Conservation (phyloP, 1,284 basidiomycete species). For the Ustilago crameri region DNA sequence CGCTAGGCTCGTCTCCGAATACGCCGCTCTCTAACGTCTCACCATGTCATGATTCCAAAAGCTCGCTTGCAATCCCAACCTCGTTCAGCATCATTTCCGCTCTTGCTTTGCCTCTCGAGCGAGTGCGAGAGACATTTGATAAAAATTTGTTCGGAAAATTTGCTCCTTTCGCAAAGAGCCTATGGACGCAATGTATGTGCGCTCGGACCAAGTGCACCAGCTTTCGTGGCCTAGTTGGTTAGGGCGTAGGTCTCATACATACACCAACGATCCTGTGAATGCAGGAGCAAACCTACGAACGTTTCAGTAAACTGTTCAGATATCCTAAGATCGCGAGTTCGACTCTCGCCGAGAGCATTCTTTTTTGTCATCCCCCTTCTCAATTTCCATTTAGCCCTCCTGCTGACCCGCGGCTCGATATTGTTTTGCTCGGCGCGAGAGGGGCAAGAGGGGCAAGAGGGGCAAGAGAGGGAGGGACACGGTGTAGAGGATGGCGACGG, state of each 20-base stretch:
- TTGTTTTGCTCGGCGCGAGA: constrained; percentile 1
- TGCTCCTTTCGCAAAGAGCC: background rate
- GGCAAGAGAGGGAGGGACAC: too few species aligned
- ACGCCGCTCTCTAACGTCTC: constrained; percentile 15
- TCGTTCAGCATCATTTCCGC: too few species aligned
- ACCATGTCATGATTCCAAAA: too few species aligned
- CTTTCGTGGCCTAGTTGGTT: constrained; percentile 50
- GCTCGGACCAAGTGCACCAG: background rate
- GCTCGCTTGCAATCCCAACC: too few species aligned
- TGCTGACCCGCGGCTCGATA: too few species aligned
- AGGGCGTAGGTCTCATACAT: constrained; percentile 48
- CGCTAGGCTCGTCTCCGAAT: constrained; percentile 55
- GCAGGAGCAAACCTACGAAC: constrained; percentile 37
- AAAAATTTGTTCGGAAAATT: too few species aligned
- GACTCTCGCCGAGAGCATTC: constrained; percentile 41
- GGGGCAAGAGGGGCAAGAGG: too few species aligned
- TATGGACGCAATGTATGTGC: background rate
- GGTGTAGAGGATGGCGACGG: too few species aligned
- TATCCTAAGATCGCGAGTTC: constrained; percentile 48
- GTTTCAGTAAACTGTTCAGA: constrained; percentile 7
- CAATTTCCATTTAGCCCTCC: background rate
- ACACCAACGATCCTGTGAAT: constrained; percentile 33
- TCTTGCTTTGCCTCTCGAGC: too few species aligned
- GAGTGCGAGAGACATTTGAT: too few species aligned
- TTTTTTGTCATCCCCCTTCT: background rate